Evolutionary conservation across 805 yeast species (phyloP).

Genomic region (Myxozyma geophila): DNA sequence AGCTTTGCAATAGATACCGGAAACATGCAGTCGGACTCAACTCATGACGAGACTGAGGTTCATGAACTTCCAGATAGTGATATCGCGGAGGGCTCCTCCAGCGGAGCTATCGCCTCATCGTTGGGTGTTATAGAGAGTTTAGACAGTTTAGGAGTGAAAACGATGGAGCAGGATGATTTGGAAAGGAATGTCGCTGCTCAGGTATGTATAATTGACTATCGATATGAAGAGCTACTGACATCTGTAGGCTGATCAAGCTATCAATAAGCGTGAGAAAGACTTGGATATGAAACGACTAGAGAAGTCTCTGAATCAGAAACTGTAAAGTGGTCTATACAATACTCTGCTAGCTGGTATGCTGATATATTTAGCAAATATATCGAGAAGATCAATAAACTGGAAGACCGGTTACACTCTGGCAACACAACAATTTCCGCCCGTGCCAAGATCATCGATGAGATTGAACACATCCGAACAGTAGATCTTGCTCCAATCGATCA

Average conservation of each 20-base stretch:
- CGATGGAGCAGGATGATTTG: constrained; percentile 79
- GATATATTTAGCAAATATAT: constrained; percentile 45
- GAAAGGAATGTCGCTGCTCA: constrained; percentile 68
- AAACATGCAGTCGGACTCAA: not conserved
- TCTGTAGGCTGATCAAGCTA: constrained; percentile 62
- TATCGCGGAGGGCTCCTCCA: not conserved
- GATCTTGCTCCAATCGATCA: constrained; percentile 59
- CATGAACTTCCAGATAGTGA: not conserved
- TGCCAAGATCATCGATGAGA: constrained; percentile 58
- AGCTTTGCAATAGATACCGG: not conserved
- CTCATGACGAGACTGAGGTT: not conserved
- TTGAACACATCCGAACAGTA: constrained; percentile 51
- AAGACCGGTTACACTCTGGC: constrained; percentile 55
- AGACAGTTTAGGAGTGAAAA: constrained; percentile 55
- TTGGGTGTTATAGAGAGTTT: constrained; percentile 34
- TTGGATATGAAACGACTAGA: constrained; percentile 76
- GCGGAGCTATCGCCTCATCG: not conserved
- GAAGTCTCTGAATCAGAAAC: constrained; percentile 59
- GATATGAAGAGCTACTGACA: not conserved
- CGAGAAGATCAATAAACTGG: constrained; percentile 53
- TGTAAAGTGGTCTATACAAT: constrained; percentile 6
- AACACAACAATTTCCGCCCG: constrained; percentile 68
- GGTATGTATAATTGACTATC: constrained; percentile 30
- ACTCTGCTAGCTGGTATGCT: not conserved
- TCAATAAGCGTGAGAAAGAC: constrained; percentile 67